Conservation (phyloP, 108 stramenopile species). For the Conticribra weissflogii region DNA sequence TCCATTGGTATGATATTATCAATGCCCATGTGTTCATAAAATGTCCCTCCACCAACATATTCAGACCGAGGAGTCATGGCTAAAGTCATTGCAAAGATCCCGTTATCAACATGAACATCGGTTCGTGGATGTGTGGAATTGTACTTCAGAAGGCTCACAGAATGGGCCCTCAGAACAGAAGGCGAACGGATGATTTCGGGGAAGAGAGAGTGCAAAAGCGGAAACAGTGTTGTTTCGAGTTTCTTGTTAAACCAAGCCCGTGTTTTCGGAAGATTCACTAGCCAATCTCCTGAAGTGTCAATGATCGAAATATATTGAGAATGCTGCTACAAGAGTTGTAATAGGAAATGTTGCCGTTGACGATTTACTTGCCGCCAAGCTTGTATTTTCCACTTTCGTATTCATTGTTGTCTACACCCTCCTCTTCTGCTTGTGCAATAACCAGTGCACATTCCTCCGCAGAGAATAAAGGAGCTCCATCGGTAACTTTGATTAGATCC, state of each 20-base stretch:
- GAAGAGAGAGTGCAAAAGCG: conserved; percentile 51
- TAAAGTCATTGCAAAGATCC: conserved; percentile 67
- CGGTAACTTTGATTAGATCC: conserved; percentile 64
- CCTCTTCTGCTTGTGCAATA: conserved; percentile 46
- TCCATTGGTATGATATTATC: conserved; percentile 63
- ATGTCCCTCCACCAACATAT: conserved; percentile 66
- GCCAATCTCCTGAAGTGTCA: conserved; percentile 58
- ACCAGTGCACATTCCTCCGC: conserved; percentile 47
- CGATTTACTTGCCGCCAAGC: conserved; percentile 47
- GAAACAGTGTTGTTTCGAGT: conserved; percentile 53
- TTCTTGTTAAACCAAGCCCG: conserved; percentile 57
- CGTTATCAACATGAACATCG: conserved; percentile 74
- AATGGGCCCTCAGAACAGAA: conserved; percentile 59
- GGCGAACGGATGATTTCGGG: conserved; percentile 60
- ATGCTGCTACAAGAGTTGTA: background rate
- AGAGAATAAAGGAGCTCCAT: conserved; percentile 53
- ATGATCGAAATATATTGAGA: background rate
- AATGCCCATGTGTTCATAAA: conserved; percentile 65
- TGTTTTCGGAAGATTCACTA: conserved; percentile 60
- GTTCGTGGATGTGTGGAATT: conserved; percentile 71
- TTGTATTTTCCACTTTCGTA: conserved; percentile 69
- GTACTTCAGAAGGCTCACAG: conserved; percentile 64
- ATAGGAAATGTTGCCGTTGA: background rate
- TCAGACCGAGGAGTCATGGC: conserved; percentile 54
- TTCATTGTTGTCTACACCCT: conserved; percentile 65